Conservation (phyloP, 805 yeast genomes). For the Wickerhamiella alocasiicola region DNA sequence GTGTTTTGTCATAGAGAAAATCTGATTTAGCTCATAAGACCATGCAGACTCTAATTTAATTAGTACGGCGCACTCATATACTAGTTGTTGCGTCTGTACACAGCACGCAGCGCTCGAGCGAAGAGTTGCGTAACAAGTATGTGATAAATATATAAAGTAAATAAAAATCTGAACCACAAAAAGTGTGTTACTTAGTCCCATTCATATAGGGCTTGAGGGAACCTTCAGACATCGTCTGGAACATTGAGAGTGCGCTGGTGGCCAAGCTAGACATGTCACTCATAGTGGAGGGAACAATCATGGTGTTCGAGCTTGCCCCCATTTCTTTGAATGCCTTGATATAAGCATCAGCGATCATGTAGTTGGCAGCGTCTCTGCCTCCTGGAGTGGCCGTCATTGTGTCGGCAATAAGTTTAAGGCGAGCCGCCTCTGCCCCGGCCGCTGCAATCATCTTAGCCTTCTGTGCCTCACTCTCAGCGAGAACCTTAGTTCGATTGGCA, state of each 20-base stretch:
- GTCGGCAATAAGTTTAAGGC: constrained; percentile 48
- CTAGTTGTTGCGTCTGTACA: too few species aligned
- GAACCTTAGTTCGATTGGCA: constrained; percentile 1
- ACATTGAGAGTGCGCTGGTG: constrained; percentile 62
- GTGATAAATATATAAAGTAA: too few species aligned
- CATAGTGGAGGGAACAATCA: constrained; percentile 59
- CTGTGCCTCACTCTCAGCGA: constrained; percentile 24
- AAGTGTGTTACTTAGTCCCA: too few species aligned
- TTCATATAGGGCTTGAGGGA: too few species aligned
- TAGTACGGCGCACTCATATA: too few species aligned
- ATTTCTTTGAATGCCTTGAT: constrained; percentile 65
- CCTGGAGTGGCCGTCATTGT: constrained; percentile 58
- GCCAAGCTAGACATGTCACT: constrained; percentile 58
- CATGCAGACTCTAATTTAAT: too few species aligned
- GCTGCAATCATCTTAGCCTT: constrained; percentile 49
- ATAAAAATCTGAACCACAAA: too few species aligned
- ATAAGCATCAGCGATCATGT: constrained; percentile 69
- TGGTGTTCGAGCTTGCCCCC: constrained; percentile 65
- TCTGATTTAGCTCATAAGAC: too few species aligned
- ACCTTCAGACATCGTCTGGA: constrained; percentile 34
- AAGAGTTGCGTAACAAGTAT: too few species aligned
- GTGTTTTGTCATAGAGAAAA: too few species aligned
- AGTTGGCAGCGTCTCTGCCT: constrained; percentile 58
- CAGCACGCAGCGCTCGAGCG: too few species aligned
- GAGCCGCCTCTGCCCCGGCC: constrained; percentile 53